Evolutionary conservation across 768 basidiomycete genomes (phyloP).

Genomic region (Pleurotus pulmonarius): DNA sequence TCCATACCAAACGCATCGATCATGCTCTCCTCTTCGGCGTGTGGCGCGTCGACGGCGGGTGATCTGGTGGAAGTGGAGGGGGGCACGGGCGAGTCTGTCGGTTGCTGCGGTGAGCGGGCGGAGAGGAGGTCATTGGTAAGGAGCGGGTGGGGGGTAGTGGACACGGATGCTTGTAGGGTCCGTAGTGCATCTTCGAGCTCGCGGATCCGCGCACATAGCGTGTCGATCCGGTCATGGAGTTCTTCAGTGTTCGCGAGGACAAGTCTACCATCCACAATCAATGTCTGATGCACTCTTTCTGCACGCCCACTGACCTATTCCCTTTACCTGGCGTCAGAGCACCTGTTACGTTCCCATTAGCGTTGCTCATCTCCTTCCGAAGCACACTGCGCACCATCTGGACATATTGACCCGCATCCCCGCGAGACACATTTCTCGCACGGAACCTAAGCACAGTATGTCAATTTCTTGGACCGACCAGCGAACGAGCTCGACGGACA

Average conservation of each 20-base stretch:
- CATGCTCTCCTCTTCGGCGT: slow-evolving; percentile 37
- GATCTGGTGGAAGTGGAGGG: not conserved
- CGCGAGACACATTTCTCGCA: slow-evolving; percentile 76
- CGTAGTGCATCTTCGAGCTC: slow-evolving; percentile 59
- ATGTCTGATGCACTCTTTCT: not conserved
- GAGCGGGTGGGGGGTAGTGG: slow-evolving; percentile 48
- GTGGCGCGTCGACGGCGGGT: not conserved
- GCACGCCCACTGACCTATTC: slow-evolving; percentile 37
- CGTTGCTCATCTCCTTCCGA: not conserved
- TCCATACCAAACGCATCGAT: slow-evolving; percentile 46
- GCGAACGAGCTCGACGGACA: slow-evolving; percentile 26
- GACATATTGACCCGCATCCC: slow-evolving; percentile 74
- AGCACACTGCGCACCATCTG: slow-evolving; percentile 49
- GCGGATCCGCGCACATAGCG: slow-evolving; percentile 49
- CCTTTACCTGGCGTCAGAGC: slow-evolving; percentile 56
- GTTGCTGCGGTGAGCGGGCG: slow-evolving; percentile 19
- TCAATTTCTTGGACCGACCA: slow-evolving; percentile 6
- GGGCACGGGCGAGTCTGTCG: slow-evolving; percentile 9
- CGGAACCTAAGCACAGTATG: slow-evolving; percentile 46
- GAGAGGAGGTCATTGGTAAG: slow-evolving; percentile 30
- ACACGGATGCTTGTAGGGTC: slow-evolving; percentile 41
- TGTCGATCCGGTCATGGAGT: slow-evolving; percentile 62
- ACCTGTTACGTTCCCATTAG: slow-evolving; percentile 27
- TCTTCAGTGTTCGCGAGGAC: slow-evolving; percentile 69
- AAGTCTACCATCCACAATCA: slow-evolving; percentile 28